A percentile compares a stretch with the other conserved stretches of the same genome.
Conservation (phyloP, 1,284 basidiomycete species). For the Trichosporon sp. region DNA sequence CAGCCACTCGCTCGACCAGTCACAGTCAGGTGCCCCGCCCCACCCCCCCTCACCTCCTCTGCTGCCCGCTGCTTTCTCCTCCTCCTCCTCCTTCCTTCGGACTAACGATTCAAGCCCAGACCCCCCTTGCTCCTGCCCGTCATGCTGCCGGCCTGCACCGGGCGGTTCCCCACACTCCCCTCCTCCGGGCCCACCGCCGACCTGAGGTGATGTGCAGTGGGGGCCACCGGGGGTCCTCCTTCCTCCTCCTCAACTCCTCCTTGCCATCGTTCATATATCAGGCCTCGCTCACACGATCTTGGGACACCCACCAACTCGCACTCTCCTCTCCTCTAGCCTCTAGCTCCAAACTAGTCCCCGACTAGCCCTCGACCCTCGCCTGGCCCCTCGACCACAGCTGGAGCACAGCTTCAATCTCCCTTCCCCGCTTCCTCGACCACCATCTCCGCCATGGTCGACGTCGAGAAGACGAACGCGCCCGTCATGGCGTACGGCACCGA, state of each 20-base stretch:
- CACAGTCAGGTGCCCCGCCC: slow-evolving; percentile 10
- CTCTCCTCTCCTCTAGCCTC: not conserved
- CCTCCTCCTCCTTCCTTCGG: not conserved
- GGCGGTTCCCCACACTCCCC: slow-evolving; percentile 3
- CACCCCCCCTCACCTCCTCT: not conserved
- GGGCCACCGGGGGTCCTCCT: slow-evolving; percentile 14
- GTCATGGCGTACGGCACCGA: not conserved
- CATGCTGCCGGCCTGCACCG: not conserved
- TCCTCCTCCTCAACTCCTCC: not conserved
- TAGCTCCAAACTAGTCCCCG: not conserved
- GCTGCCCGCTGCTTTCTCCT: not conserved
- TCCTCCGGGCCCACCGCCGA: not conserved
- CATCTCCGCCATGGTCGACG: slow-evolving; percentile 8
- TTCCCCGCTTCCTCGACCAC: not conserved
- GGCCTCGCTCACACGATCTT: not conserved
- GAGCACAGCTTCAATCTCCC: not conserved
- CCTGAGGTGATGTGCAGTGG: slow-evolving; percentile 8
- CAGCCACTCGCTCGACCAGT: not conserved
- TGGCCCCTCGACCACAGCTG: not conserved
- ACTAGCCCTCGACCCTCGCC: not conserved
- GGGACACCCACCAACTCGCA: not conserved
- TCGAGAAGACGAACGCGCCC: slow-evolving; percentile 4
- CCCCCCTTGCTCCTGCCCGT: not conserved
- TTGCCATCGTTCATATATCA: not conserved
- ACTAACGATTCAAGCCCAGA: slow-evolving; percentile 12